Evolutionary conservation across 2,329 filamentous ascomycete genomes (phyloP).

Genomic region (Sarocladiaceae sp.): DNA sequence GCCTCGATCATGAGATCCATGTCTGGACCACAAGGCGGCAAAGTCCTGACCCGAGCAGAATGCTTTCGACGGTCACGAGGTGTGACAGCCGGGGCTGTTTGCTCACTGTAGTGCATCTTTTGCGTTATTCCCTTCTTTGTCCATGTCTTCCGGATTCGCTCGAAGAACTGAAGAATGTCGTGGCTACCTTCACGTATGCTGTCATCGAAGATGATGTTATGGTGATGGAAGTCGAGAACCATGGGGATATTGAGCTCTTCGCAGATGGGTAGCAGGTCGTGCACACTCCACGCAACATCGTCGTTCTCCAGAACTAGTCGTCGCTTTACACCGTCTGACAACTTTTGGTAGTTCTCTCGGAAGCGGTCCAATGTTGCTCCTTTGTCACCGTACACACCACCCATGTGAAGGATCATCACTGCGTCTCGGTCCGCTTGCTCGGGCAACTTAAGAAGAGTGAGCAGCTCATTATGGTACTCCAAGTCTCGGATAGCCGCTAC

Average conservation of each 20-base stretch:
- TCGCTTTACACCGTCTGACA: constrained; percentile 66
- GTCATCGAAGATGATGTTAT: constrained; percentile 85
- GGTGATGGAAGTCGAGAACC: constrained; percentile 89
- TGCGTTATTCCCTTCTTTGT: constrained; percentile 75
- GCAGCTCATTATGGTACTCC: constrained; percentile 81
- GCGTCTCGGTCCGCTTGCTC: constrained; percentile 76
- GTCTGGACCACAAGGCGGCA: constrained; percentile 74
- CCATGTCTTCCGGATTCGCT: constrained; percentile 80
- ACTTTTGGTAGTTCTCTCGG: constrained; percentile 60
- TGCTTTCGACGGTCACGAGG: constrained; percentile 77
- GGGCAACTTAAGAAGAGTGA: constrained; percentile 69
- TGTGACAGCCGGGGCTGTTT: constrained; percentile 57
- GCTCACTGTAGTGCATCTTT: constrained; percentile 97
- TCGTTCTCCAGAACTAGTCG: constrained; percentile 90
- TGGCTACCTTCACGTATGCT: constrained; percentile 73
- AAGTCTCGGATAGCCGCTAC: constrained; percentile 72
- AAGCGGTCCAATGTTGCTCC: constrained; percentile 71
- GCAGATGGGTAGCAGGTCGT: constrained; percentile 83
- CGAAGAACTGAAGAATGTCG: constrained; percentile 69
- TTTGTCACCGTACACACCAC: constrained; percentile 85
- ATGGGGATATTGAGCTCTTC: constrained; percentile 91
- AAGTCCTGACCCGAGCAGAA: constrained; percentile 66
- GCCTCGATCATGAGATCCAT: constrained; percentile 99
- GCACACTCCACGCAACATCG: constrained; percentile 87
- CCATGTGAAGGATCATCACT: constrained; percentile 92